Evolutionary conservation across 257 asterid species (phyloP), one percentile per base, ranked within the genome.

Genomic region (Thymus quinquecostatus): DNA sequence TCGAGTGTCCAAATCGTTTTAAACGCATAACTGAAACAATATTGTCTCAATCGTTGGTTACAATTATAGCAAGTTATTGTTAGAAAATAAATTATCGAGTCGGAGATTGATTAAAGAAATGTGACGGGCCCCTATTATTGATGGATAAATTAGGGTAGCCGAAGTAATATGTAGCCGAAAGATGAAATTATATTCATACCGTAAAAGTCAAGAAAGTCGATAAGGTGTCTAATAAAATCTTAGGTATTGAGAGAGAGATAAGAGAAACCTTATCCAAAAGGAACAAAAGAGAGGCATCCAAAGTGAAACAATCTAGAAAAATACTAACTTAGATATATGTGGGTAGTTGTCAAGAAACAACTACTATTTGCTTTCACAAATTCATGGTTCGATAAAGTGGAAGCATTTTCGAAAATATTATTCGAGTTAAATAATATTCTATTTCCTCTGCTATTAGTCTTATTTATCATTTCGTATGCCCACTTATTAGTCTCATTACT

Each of bases 251-350:
- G 38, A 10, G 60, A 53, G 59, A 13, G 43, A 4, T 57, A 47
- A 13, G 6, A 4, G 59, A 47, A 8, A 48, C 71, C 71, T 66
- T 50, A 66, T 66, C 71, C 49, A 5, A 49, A n/a, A 29, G 21
- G 21, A 21, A 21, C 21, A 2, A 28, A n/a, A 32, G 6, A 51
- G 57, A 58, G 63, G 63, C 63, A 58, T 58, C 44, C 63, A 57
- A 51, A 51, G 57, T 6, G 57, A 29, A 51, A 14, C 57, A 55
- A 10, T 9, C 6, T 51, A n/a, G 32, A 6, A 14, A 49, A 49
- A 13, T 49, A 1, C 10, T n/a, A 21, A 21, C 21, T 21, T 21
- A 51, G 58, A 51, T 51, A 51, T 53, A 3, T 36, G 40, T 36
- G n/a, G n/a, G n/a, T 2, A 6, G 50, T 45, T 36, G 50, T 45